Evolutionary conservation across 1,139 yeast species (phyloP), one percentile per base, ranked within the genome.

Genomic region (Magnusiomyces suaveolens): DNA sequence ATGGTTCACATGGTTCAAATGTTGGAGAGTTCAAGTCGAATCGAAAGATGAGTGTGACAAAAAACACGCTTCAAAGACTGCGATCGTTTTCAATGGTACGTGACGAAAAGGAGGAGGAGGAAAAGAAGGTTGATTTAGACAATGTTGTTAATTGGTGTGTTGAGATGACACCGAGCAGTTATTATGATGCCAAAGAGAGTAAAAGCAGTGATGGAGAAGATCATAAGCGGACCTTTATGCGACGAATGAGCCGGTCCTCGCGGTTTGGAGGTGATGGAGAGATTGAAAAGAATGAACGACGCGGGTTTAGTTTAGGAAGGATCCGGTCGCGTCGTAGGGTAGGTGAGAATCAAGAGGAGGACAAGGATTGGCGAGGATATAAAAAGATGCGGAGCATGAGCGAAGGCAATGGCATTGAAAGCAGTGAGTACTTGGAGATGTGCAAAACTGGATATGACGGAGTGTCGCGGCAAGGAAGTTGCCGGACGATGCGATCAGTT

Each of bases 131-230:
- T 25, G 18, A 36, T 16, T 12, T 12, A 29, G 16, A 29, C 24
- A 46, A 46, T 29, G 48, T 46, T 32, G 48, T 46, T 20, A 38
- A 46, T 32, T 46, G 48, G 48, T 46, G 48, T 46, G 38, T 46
- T 23, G 29, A 46, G 16, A 46, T 46, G 48, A 46, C 48, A 16
- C 48, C 48, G 3, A n/a, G 29, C 3, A 32, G 36, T 26, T 46
- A 46, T n/a, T 46, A 46, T 21, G 14, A 26, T 18, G 24, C 38
- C 2, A 20, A 26, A 2, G 48, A 12, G 4, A 26, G 16, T 18
- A 6, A 4, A 4, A 8, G 20, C 20, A 21, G 25, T 20, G 16
- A 8, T 36, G 41, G 41, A 29, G 36, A 12, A 8, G 41, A n/a
- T 8, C 4, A 18, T 4, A 41, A 25, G 20, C 6, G 18, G 20